A percentile compares a stretch with the other conserved stretches of the same genome.
These are phyloP conservation scores for Solanum lycopersicoides DNA, from an alignment of 257 asterid genomes.

Conservation along the genomic window DNA sequence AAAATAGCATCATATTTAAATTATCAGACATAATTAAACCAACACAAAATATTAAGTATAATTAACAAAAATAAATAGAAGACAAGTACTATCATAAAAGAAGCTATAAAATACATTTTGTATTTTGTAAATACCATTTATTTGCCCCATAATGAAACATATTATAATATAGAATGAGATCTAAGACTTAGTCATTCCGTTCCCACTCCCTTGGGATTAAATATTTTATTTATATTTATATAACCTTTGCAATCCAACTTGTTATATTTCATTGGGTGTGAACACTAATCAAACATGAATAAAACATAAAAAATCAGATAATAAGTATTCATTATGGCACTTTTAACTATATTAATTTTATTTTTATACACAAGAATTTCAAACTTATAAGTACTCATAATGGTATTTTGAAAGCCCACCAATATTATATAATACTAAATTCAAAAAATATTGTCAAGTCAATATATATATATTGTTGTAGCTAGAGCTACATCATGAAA, in stretches of 20 bases:
- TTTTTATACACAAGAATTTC: not conserved
- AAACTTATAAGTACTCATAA: not conserved
- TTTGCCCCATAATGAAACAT: not conserved
- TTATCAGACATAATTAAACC: not conserved
- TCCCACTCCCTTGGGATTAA: not conserved
- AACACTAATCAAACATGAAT: not conserved
- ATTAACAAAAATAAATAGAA: too few relatives aligned
- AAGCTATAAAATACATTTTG: not conserved
- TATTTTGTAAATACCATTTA: too few relatives aligned
- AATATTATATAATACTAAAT: not conserved
- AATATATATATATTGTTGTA: not conserved
- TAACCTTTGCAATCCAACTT: not conserved
- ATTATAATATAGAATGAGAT: not conserved
- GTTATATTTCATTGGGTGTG: not conserved
- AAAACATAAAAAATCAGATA: not conserved
- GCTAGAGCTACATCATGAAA: not conserved
- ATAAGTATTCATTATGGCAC: not conserved
- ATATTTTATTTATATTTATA: not conserved
- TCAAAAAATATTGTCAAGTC: not conserved
- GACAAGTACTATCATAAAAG: not conserved
- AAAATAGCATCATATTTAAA: too few relatives aligned
- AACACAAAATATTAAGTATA: not conserved
- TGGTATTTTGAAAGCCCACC: not conserved
- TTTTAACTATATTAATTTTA: not conserved
- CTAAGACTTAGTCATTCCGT: not conserved